phyloP scores from a whole-genome alignment of 208 protist species.

The Trypanosoma cruzi region DNA sequence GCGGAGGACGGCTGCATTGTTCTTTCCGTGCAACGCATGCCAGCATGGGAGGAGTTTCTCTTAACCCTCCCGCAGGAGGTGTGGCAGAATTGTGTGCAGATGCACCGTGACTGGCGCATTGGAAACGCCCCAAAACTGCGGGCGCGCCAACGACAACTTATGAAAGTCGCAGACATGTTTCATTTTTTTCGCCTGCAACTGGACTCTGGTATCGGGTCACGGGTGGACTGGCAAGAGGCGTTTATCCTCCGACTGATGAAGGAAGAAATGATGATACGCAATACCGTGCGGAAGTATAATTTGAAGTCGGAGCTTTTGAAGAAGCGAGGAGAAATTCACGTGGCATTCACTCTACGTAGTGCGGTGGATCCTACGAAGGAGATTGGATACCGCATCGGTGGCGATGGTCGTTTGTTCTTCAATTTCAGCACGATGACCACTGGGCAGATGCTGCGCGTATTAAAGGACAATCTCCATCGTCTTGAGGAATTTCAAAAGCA shows the following conservation, averaged over 20 bases:
- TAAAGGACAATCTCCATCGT: slow-evolving; percentile 75
- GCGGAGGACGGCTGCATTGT: slow-evolving; percentile 78
- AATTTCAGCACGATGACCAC: slow-evolving; percentile 72
- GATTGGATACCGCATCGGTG: slow-evolving; percentile 74
- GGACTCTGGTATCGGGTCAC: slow-evolving; percentile 49
- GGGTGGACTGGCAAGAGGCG: slow-evolving; percentile 61
- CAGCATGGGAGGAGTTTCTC: slow-evolving; percentile 79
- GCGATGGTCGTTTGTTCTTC: slow-evolving; percentile 67
- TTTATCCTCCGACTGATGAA: slow-evolving; percentile 61
- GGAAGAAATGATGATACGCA: slow-evolving; percentile 72
- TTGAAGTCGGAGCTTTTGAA: slow-evolving; percentile 73
- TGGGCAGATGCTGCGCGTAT: slow-evolving; percentile 73
- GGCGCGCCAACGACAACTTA: slow-evolving; percentile 59
- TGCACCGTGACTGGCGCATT: slow-evolving; percentile 76
- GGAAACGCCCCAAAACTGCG: slow-evolving; percentile 66
- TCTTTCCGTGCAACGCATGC: slow-evolving; percentile 61
- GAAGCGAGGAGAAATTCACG: slow-evolving; percentile 58
- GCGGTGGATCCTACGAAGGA: slow-evolving; percentile 39
- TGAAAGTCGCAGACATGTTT: slow-evolving; percentile 72
- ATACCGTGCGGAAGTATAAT: slow-evolving; percentile 75
- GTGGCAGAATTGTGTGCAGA: slow-evolving; percentile 71
- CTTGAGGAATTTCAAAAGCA: slow-evolving; percentile 57
- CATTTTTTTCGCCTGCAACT: slow-evolving; percentile 59
- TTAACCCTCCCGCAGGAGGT: slow-evolving; percentile 65
- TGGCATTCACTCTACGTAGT: slow-evolving; percentile 60